Evolutionary conservation across 208 protist genomes (phyloP).

Genomic region (Acanthamoeba royreba): DNA sequence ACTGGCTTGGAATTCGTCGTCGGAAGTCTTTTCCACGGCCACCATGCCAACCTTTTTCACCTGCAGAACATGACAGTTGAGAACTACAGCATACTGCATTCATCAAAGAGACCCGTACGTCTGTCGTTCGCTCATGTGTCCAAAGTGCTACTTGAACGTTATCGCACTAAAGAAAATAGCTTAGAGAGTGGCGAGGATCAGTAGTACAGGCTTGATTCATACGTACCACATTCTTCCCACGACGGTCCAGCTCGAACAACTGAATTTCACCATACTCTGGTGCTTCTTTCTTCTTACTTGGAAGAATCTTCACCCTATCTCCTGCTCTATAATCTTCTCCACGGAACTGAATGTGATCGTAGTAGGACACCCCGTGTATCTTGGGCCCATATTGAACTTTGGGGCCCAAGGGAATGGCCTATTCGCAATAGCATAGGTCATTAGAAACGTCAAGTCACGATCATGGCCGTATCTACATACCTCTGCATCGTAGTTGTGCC

Average conservation of each 20-base stretch:
- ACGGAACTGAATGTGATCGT: neutral
- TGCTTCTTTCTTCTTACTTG: neutral
- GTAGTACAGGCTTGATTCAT: neutral
- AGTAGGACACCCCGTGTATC: neutral
- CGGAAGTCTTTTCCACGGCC: too few species aligned
- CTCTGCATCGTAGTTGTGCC: neutral
- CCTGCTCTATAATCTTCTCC: neutral
- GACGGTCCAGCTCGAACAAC: neutral
- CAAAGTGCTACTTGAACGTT: too few species aligned
- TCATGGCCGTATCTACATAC: neutral
- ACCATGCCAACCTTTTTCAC: too few species aligned
- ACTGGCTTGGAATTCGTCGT: too few species aligned
- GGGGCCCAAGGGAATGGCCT: neutral
- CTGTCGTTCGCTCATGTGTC: too few species aligned
- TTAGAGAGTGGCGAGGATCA: neutral
- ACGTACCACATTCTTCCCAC: neutral
- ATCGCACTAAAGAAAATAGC: neutral
- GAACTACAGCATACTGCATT: too few species aligned
- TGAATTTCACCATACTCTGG: neutral
- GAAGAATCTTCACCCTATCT: neutral
- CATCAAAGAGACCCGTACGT: too few species aligned
- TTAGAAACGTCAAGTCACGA: neutral
- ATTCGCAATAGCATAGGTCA: neutral
- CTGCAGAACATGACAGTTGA: too few species aligned
- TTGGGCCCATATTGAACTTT: neutral